Percentiles rank a stretch among this genome's conserved stretches.
Conservation (phyloP, 2,329 filamentous ascomycete species). For the Zymoseptoria crescenta region DNA sequence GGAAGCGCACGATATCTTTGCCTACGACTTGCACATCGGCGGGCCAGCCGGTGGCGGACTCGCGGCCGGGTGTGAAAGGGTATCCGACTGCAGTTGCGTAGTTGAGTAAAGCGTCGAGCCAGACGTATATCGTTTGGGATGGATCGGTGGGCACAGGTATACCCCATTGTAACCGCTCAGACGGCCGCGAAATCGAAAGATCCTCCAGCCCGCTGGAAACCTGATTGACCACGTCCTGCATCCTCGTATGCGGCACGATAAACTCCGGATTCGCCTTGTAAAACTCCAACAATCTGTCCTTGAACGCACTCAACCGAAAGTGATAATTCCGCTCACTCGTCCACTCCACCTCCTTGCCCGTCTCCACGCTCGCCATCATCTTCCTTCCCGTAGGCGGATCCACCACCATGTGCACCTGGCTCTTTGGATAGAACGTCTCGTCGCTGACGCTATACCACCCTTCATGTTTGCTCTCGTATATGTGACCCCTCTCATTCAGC, state of each 20-base stretch:
- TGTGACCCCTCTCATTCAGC: constrained; percentile 49
- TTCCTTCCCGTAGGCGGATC: constrained; percentile 76
- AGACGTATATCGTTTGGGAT: constrained; percentile 91
- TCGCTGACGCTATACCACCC: constrained; percentile 97
- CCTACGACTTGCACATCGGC: constrained; percentile 87
- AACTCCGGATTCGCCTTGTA: constrained; percentile 72
- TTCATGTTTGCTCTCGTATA: constrained; percentile 35
- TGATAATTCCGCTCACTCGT: constrained; percentile 89
- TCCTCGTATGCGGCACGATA: constrained; percentile 63
- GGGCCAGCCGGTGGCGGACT: constrained; percentile 67
- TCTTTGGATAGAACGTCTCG: constrained; percentile 87
- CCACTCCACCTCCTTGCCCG: constrained; percentile 91
- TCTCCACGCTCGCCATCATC: constrained; percentile 69
- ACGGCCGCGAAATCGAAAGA: constrained; percentile 79
- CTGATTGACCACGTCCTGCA: constrained; percentile 70
- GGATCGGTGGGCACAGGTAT: constrained; percentile 78
- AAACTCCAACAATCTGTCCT: constrained; percentile 68
- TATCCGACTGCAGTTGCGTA: constrained; percentile 86
- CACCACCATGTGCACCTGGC: constrained; percentile 62
- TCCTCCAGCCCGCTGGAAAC: constrained; percentile 75
- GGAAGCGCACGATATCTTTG: constrained; percentile 94
- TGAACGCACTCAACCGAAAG: constrained; percentile 79
- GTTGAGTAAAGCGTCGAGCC: constrained; percentile 92
- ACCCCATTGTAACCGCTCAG: constrained; percentile 73
- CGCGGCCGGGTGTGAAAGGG: constrained; percentile 62